Evolutionary conservation across 805 yeast species (phyloP).

Genomic region (Kodamaea kaohsiungensis): DNA sequence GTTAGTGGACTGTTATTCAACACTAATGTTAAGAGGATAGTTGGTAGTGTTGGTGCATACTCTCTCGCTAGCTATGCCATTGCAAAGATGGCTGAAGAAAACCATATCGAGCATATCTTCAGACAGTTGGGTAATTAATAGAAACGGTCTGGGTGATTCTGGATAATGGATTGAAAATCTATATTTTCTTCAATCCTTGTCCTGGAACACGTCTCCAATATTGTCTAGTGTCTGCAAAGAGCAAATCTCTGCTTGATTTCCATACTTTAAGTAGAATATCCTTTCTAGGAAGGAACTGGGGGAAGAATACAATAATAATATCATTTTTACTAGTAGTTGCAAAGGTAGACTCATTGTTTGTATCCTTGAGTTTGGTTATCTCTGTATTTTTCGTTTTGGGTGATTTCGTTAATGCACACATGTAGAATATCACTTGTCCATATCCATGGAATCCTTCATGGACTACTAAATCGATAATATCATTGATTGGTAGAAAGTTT

Average conservation of each 20-base stretch:
- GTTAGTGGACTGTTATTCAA: neutral
- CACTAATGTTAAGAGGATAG: constrained; percentile 13
- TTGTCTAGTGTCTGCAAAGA: constrained; percentile 32
- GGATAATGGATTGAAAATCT: no score
- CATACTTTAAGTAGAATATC: constrained; percentile 41
- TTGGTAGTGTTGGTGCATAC: constrained; percentile 24
- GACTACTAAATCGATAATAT: constrained; percentile 63
- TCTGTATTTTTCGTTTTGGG: neutral
- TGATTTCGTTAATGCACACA: constrained; percentile 55
- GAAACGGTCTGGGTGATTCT: neutral
- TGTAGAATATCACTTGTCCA: constrained; percentile 62
- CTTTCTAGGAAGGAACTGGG: constrained; percentile 43
- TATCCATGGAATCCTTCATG: constrained; percentile 75
- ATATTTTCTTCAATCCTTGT: constrained; percentile 30
- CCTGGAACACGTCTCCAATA: constrained; percentile 40
- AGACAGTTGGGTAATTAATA: constrained; percentile 28
- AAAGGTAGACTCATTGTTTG: neutral
- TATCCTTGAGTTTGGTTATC: neutral
- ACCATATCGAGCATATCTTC: constrained; percentile 29
- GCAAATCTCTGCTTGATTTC: constrained; percentile 37
- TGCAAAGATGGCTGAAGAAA: constrained; percentile 32
- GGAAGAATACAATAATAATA: constrained; percentile 39
- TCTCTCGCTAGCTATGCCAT: constrained; percentile 27
- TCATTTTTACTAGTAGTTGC: constrained; percentile 15
- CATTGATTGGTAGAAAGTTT: constrained; percentile 56